Percentiles rank a stretch among this genome's conserved stretches.
phyloP scores from a whole-genome alignment of 2,329 filamentous ascomycete species.

The Colletotrichum sp. region DNA sequence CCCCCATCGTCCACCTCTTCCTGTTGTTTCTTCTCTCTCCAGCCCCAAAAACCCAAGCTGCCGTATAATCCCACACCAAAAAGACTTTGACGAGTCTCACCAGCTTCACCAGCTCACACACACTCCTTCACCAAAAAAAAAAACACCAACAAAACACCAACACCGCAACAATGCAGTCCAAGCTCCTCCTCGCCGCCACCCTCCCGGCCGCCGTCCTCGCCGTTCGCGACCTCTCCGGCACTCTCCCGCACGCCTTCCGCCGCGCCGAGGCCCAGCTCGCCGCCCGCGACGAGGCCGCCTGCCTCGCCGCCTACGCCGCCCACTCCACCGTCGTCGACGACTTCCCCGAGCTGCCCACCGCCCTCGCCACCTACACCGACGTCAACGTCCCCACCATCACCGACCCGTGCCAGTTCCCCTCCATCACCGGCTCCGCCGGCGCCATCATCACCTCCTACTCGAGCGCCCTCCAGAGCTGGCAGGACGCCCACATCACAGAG shows the following conservation, averaged over 20 bases:
- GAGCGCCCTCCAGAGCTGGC: slow-evolving; percentile 26
- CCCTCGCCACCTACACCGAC: slow-evolving; percentile 24
- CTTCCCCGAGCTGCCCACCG: slow-evolving; percentile 22
- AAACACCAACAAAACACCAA: neutral
- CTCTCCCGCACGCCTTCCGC: neutral
- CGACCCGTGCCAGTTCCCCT: slow-evolving; percentile 27
- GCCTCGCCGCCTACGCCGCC: slow-evolving; percentile 12
- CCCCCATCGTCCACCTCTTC: no score
- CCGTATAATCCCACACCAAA: neutral
- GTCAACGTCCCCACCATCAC: slow-evolving; percentile 17
- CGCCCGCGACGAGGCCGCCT: slow-evolving; percentile 4
- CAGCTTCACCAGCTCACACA: neutral
- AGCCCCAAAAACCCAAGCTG: neutral
- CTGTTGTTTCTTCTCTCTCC: neutral
- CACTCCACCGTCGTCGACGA: slow-evolving; percentile 18
- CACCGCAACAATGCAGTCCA: slow-evolving; percentile 8
- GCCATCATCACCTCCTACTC: slow-evolving; percentile 27
- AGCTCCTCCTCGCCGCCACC: slow-evolving; percentile 2
- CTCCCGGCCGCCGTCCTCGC: slow-evolving; percentile 1
- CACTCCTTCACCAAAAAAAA: neutral
- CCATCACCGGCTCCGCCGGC: slow-evolving; percentile 28
- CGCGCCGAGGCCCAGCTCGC: slow-evolving; percentile 3
- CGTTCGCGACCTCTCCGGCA: slow-evolving; percentile 5
- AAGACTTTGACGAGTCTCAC: neutral
- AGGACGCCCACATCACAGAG: slow-evolving; percentile 21